These are phyloP conservation scores for Singerocomus inundabilis DNA, from an alignment of 1,284 basidiomycete species.

Conservation along the genomic window DNA sequence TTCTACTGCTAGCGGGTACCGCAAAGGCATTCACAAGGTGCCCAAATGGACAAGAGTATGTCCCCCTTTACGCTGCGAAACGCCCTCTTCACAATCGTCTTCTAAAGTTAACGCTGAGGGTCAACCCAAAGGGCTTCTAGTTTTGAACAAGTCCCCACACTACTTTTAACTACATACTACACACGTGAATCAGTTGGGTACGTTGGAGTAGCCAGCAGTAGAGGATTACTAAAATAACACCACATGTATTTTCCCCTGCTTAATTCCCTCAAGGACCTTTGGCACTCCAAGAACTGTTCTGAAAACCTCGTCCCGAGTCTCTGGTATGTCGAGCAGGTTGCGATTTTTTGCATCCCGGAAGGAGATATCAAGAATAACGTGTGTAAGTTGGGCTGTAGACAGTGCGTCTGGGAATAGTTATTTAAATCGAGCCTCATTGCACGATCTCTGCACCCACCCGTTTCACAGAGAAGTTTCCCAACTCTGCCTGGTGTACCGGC, in stretches of 20 bases:
- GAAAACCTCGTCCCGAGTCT: conserved; percentile 80
- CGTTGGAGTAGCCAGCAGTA: background rate
- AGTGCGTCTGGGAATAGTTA: conserved; percentile 55
- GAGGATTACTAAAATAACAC: conserved; percentile 59
- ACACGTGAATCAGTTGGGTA: background rate
- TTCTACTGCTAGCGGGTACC: conserved; percentile 68
- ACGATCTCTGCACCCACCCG: conserved; percentile 48
- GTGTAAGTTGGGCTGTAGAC: conserved; percentile 67
- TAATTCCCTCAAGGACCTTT: conserved; percentile 59
- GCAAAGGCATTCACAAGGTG: conserved; percentile 95
- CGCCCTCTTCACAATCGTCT: conserved; percentile 13
- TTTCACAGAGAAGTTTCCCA: conserved; percentile 75
- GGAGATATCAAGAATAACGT: conserved; percentile 76
- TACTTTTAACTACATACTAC: conserved; percentile 18
- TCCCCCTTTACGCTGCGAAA: conserved; percentile 14
- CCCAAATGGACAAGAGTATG: conserved; percentile 91
- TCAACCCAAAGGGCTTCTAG: conserved; percentile 90
- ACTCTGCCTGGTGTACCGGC: conserved; percentile 82
- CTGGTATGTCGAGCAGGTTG: conserved; percentile 74
- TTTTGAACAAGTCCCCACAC: conserved; percentile 42
- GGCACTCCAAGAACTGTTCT: conserved; percentile 64
- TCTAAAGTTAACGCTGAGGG: conserved; percentile 72
- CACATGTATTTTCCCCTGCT: conserved; percentile 69
- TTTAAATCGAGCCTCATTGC: conserved; percentile 3
- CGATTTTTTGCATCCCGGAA: conserved; percentile 73